phyloP scores from a whole-genome alignment of 2,329 filamentous ascomycete species.

The Claviceps monticola region DNA sequence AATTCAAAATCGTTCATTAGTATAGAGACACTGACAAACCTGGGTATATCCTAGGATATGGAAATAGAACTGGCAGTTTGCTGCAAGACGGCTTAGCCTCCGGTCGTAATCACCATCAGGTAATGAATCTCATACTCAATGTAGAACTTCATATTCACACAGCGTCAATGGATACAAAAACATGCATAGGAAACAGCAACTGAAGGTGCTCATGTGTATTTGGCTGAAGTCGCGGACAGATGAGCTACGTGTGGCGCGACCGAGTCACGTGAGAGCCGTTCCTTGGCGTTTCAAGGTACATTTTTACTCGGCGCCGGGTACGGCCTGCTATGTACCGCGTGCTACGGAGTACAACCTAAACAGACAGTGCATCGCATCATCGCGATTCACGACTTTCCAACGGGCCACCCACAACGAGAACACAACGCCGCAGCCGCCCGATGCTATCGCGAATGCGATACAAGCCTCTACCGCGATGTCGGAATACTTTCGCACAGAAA shows the following conservation, averaged over 20 bases:
- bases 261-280: no score
- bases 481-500: no score
- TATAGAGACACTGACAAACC: slow-evolving; percentile 20
- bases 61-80: slow-evolving; percentile 43
- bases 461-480: no score
- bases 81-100: slow-evolving; percentile 20
- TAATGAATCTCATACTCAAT: slow-evolving; percentile 27
- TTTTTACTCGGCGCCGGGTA: no score
- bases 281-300: no score
- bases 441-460: no score
- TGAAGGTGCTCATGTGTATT: background rate
- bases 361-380: no score
- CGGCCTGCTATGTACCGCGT: no score
- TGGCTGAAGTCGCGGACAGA: background rate
- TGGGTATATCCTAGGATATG: slow-evolving; percentile 45
- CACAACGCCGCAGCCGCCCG: no score
- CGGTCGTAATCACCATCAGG: background rate
- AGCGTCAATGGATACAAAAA: background rate
- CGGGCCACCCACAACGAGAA: no score
- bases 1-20: background rate
- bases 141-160: slow-evolving; percentile 33
- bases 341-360: no score
- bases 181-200: background rate
- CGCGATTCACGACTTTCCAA: no score
- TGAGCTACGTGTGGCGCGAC: background rate